Evolutionary conservation across 2,329 filamentous ascomycete genomes (phyloP).

Genomic region (Cercospora berteroae): DNA sequence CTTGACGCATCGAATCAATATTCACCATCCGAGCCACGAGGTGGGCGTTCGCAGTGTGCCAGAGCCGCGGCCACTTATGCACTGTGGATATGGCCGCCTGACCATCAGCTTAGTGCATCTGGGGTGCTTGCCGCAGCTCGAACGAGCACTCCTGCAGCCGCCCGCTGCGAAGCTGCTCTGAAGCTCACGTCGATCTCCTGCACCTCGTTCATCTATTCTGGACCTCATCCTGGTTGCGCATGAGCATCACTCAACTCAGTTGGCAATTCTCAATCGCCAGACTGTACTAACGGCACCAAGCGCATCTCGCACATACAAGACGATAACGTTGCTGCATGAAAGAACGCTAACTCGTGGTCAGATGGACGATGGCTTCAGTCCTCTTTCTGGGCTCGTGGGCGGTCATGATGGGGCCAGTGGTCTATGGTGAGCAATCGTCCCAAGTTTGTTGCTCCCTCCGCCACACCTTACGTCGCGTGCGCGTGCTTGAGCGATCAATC

Average conservation of each 20-base stretch:
- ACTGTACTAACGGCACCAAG: not conserved
- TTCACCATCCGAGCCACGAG: slow-evolving; percentile 28
- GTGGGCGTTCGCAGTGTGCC: slow-evolving; percentile 25
- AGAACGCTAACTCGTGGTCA: slow-evolving; percentile 50
- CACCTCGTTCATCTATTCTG: slow-evolving; percentile 16
- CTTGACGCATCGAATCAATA: slow-evolving; percentile 22
- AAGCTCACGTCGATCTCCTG: slow-evolving; percentile 27
- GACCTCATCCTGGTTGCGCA: slow-evolving; percentile 13
- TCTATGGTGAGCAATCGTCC: slow-evolving; percentile 57
- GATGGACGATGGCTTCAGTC: slow-evolving; percentile 90
- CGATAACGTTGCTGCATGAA: not conserved
- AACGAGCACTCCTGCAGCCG: slow-evolving; percentile 25
- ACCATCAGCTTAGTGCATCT: slow-evolving; percentile 34
- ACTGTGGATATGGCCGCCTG: slow-evolving; percentile 34
- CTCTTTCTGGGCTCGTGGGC: slow-evolving; percentile 92
- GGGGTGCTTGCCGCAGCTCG: slow-evolving; percentile 27
- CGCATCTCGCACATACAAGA: not conserved
- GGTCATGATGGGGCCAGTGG: slow-evolving; percentile 85
- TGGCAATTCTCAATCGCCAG: not conserved
- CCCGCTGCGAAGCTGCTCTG: slow-evolving; percentile 24
- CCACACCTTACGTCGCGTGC: slow-evolving; percentile 17
- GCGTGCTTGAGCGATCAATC: slow-evolving; percentile 21
- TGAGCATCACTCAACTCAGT: not conserved
- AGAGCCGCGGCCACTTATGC: slow-evolving; percentile 33
- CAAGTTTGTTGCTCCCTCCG: slow-evolving; percentile 22